These are phyloP conservation scores for Yamadazyma kanchanaburiensis DNA, from an alignment of 1,139 yeast genomes.

Conservation along the genomic window DNA sequence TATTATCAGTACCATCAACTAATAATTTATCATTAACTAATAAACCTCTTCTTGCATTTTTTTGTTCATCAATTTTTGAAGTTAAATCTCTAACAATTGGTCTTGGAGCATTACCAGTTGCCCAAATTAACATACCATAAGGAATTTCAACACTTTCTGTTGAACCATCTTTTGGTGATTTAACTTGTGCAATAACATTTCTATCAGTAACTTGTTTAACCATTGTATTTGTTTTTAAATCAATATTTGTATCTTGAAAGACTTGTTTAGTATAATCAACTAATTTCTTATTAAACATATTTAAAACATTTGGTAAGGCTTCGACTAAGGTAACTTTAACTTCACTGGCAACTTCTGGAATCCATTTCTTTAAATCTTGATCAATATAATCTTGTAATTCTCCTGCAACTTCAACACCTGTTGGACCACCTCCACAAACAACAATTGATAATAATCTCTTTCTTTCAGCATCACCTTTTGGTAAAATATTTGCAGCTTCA, in stretches of 20 bases:
- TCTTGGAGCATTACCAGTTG: conserved; percentile 94
- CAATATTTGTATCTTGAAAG: conserved; percentile 74
- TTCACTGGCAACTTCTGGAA: conserved; percentile 81
- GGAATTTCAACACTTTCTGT: conserved; percentile 65
- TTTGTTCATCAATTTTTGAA: conserved; percentile 73
- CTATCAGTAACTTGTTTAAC: conserved; percentile 78
- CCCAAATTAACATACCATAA: conserved; percentile 91
- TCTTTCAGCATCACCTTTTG: conserved; percentile 73
- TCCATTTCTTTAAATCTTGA: conserved; percentile 85
- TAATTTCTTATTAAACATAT: conserved; percentile 80
- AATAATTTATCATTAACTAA: conserved; percentile 79
- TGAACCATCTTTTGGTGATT: conserved; percentile 57
- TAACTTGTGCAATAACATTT: conserved; percentile 66
- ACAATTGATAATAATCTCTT: conserved; percentile 77
- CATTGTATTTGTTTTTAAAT: conserved; percentile 78
- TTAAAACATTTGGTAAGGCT: conserved; percentile 87
- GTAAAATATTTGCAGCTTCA: conserved; percentile 73
- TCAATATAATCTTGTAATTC: conserved; percentile 92
- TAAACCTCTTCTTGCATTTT: conserved; percentile 85
- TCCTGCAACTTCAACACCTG: conserved; percentile 96
- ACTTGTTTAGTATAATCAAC: conserved; percentile 82
- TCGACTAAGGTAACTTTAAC: conserved; percentile 82
- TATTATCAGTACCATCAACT: conserved; percentile 79
- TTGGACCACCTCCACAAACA: conserved; percentile 96
- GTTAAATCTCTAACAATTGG: conserved; percentile 68